Conservation (phyloP, 1,139 yeast species). For the Geotrichum candidum region DNA sequence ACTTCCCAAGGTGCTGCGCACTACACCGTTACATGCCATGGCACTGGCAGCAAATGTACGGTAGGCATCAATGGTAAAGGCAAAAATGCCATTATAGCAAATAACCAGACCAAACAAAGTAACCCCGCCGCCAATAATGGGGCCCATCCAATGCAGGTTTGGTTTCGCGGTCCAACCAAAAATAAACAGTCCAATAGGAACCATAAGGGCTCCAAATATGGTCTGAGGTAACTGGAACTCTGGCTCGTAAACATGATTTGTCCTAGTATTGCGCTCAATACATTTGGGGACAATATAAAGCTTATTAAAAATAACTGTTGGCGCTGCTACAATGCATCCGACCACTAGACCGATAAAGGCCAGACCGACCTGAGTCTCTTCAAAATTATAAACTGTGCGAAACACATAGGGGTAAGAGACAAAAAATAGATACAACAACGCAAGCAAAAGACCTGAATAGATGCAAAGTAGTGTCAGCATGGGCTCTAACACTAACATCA, state of each 20-base stretch:
- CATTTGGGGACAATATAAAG: conserved; percentile 17
- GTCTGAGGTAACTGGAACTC: conserved; percentile 71
- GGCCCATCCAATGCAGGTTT: conserved; percentile 73
- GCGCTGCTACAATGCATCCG: conserved; percentile 37
- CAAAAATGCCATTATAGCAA: conserved; percentile 45
- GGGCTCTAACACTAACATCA: conserved; percentile 50
- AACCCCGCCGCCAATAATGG: conserved; percentile 67
- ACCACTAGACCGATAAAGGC: conserved; percentile 49
- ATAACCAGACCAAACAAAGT: conserved; percentile 68
- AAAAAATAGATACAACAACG: conserved; percentile 57
- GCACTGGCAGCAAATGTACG: conserved; percentile 59
- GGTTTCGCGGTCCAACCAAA: conserved; percentile 67
- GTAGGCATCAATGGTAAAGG: conserved; percentile 53
- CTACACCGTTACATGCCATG: conserved; percentile 62
- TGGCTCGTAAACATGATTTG: conserved; percentile 32
- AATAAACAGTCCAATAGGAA: conserved; percentile 45
- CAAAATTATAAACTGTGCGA: conserved; percentile 43
- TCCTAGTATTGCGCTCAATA: conserved; percentile 11
- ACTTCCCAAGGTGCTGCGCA: conserved; percentile 56
- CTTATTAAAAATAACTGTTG: conserved; percentile 21
- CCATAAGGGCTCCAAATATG: conserved; percentile 70
- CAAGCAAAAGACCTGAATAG: conserved; percentile 56
- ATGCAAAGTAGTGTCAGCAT: conserved; percentile 57
- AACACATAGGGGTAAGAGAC: conserved; percentile 58
- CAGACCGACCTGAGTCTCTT: conserved; percentile 39